Conservation (phyloP, 179 eudicot species). For the Spinacia oleracea region DNA sequence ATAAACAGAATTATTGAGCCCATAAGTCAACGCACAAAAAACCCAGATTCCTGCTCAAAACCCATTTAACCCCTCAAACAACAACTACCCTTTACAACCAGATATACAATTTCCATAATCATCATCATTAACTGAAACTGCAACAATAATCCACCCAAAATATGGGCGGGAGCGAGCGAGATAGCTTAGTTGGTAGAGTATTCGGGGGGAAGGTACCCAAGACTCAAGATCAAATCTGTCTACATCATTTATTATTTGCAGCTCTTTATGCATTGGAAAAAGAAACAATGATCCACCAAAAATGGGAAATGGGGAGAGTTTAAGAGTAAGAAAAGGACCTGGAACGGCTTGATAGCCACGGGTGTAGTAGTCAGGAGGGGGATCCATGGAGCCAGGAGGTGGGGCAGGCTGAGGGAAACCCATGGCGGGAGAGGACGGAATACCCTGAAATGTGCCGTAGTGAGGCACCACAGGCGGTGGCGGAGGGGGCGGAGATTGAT, state of each 20-base stretch:
- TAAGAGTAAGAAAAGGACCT: constrained; percentile 36
- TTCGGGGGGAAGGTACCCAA: background rate
- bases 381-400: constrained; percentile 60
- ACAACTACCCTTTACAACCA: too few relatives aligned
- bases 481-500: constrained; percentile 34
- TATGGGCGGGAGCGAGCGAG: too few relatives aligned
- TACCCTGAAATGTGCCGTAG: constrained; percentile 86
- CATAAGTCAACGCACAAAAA: constrained; percentile 10
- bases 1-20: background rate
- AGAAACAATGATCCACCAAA: background rate
- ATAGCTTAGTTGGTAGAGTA: background rate
- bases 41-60: background rate
- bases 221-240: background rate
- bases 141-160: background rate
- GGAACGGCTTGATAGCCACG: constrained; percentile 78
- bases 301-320: background rate
- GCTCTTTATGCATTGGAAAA: too few relatives aligned
- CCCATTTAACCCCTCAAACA: background rate
- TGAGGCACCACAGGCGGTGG: constrained; percentile 37
- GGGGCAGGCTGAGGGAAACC: constrained; percentile 90
- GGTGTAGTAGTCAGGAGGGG: constrained; percentile 45
- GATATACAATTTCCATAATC: background rate
- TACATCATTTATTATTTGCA: background rate
- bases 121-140: too few relatives aligned
- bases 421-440: constrained; percentile 51